Percentiles rank a stretch among this genome's conserved stretches.
Conservation (phyloP, 1,139 yeast species). For the Suhomyces chickasaworum region DNA sequence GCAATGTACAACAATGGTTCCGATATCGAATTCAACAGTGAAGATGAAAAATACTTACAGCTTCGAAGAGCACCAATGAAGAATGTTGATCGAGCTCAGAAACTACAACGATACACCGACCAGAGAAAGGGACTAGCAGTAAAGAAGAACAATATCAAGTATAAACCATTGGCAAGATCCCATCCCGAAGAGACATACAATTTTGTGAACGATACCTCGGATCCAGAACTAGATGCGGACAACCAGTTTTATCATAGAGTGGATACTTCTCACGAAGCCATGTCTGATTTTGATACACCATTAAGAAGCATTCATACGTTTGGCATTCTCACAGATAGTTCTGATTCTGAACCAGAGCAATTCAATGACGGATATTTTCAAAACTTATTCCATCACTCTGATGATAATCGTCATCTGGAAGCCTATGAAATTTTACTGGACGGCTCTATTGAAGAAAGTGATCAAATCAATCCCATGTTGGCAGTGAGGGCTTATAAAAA, state of each 20-base stretch:
- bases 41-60: background rate
- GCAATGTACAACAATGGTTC: background rate
- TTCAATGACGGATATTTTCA: conserved; percentile 4
- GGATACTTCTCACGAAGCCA: conserved; percentile 16
- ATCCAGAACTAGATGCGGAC: conserved; percentile 13
- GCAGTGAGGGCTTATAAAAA: conserved; percentile 8
- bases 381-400: conserved; percentile 1
- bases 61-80: background rate
- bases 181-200: conserved; percentile 7
- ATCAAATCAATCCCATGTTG: conserved; percentile 25
- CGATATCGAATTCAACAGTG: conserved; percentile 1
- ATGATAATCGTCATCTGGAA: background rate
- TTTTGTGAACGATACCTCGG: conserved; percentile 17
- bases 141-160: no score
- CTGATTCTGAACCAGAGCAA: conserved; percentile 12
- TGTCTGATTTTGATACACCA: conserved; percentile 16
- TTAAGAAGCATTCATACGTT: conserved; percentile 11
- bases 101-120: conserved; percentile 1
- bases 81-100: background rate
- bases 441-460: conserved; percentile 23
- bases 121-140: conserved; percentile 42
- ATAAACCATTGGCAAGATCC: background rate
- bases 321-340: conserved; percentile 16
- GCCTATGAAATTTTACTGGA: conserved; percentile 8
- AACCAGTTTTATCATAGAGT: conserved; percentile 11